These are phyloP conservation scores for Aristolochia californica DNA, from an alignment of 164 flowering plant species.

Conservation along the genomic window DNA sequence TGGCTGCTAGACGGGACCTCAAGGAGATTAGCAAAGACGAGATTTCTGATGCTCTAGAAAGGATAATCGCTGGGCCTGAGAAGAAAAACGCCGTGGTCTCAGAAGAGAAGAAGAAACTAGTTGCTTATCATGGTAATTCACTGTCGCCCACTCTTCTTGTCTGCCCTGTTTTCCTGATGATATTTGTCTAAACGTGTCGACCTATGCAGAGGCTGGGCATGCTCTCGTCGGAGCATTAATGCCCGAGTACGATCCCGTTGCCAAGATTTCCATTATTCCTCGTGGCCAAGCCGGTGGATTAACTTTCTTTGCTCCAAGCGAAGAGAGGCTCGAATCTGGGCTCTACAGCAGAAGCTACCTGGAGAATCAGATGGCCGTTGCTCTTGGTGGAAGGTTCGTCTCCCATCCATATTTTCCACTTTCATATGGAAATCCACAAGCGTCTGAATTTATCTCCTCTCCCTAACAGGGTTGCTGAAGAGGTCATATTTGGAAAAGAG, in stretches of 20 bases:
- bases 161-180: background rate
- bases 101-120: constrained; percentile 86
- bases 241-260: constrained; percentile 97
- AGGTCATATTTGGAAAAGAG: constrained; percentile 78
- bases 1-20: constrained; percentile 91
- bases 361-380: constrained; percentile 98
- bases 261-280: constrained; percentile 93
- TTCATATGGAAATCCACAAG: too few species aligned
- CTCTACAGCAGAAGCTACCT: constrained; percentile 93
- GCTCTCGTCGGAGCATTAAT: constrained; percentile 92
- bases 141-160: too few species aligned
- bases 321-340: constrained; percentile 95
- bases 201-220: constrained; percentile 93
- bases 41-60: constrained; percentile 83
- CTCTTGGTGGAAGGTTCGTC: constrained; percentile 91
- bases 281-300: constrained; percentile 99
- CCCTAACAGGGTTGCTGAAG: constrained; percentile 82
- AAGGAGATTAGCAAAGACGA: constrained; percentile 93
- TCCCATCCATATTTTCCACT: too few species aligned
- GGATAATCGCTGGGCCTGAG: constrained; percentile 98
- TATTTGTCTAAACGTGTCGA: background rate
- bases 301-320: constrained; percentile 93
- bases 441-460: too few species aligned
- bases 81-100: constrained; percentile 95
- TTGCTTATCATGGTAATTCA: constrained; percentile 82